These are phyloP conservation scores for Tubosaeta sp. DNA, from an alignment of 768 basidiomycete species.

Conservation along the genomic window DNA sequence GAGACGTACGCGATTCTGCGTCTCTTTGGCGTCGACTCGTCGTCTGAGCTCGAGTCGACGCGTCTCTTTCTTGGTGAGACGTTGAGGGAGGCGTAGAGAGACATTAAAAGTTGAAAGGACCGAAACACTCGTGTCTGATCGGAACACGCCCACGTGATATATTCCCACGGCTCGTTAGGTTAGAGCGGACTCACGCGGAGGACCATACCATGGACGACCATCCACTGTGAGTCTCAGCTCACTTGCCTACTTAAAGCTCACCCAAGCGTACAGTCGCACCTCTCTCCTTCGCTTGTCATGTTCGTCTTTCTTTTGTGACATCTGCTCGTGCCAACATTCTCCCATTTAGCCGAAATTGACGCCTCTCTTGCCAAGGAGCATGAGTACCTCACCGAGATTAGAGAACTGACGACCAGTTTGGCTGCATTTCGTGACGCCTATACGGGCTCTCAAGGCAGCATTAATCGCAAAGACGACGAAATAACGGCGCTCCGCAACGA, in stretches of 20 bases:
- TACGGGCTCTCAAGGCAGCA: slow-evolving; percentile 16
- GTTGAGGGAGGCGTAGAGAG: slow-evolving; percentile 37
- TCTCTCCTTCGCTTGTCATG: slow-evolving; percentile 6
- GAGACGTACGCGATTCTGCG: slow-evolving; percentile 47
- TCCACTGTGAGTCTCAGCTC: slow-evolving; percentile 6
- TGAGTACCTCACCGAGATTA: slow-evolving; percentile 15
- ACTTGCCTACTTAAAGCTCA: neutral
- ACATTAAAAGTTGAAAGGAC: neutral
- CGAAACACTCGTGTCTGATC: slow-evolving; percentile 14
- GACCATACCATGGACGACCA: slow-evolving; percentile 13
- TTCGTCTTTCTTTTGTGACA: neutral
- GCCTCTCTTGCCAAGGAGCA: slow-evolving; percentile 20
- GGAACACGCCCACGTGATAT: slow-evolving; percentile 32
- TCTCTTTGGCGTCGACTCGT: slow-evolving; percentile 63
- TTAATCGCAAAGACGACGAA: slow-evolving; percentile 15
- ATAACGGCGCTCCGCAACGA: slow-evolving; percentile 18
- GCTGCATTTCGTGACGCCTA: slow-evolving; percentile 28
- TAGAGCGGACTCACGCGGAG: neutral
- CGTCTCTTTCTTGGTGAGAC: slow-evolving; percentile 74
- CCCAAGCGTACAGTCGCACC: neutral
- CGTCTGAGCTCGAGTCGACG: slow-evolving; percentile 43
- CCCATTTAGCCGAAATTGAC: slow-evolving; percentile 29
- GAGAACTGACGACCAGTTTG: slow-evolving; percentile 22
- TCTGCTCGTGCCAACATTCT: neutral
- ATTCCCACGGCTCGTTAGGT: slow-evolving; percentile 22